Base-by-base conservation (phyloP, 2,329 filamentous ascomycete genomes). In the Fonsecaea pedrosoi region DNA sequence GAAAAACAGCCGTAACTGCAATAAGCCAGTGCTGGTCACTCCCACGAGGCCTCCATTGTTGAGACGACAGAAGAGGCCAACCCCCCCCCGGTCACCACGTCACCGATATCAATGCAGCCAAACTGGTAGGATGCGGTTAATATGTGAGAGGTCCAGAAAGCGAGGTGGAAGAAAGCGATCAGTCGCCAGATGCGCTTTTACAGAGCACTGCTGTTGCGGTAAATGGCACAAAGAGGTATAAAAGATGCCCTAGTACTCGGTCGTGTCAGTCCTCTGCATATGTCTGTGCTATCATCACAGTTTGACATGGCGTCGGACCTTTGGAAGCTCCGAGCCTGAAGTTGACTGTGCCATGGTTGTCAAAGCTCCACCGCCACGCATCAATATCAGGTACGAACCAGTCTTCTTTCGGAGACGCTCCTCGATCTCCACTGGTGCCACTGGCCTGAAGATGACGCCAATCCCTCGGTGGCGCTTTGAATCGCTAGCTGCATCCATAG, bases 321-420 rank as follows among this genome's bases (percentile, higher is more conserved):
- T 53, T 53, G 18, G 30, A 59, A 58, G 54, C 40, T 54, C 61
- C 61, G 61, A 64, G 40, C 30, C 40, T 32, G 18, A 54, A 54
- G 25, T 45, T 37, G 9, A 35, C 30, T 50, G 34, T 45, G 55
- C 40, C 57, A 18, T 34, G 57, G 42, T 3, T 40, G 50, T 21
- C 40, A 25, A 37, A 37, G 55, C 62, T 66, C 66, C 66, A 68
- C 66, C 30, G 10, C 54, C 32, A 59, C 54, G 54, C 62, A 65
- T 68, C 57, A 62, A 55, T 59, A 61, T 38, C 37, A 62, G 34
- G 45, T 55, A 9, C 32, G 32, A 61, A 34, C 38, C 45, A 30
- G 15, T 45, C 48, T 38, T 38, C 53, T 54, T 38, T 30, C 13
- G 59, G 18, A 15, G 18, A 9, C 30, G 35, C 30, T 50, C 18